phyloP scores from a whole-genome alignment of 78 protist species.

The Isochrysis galbana region DNA sequence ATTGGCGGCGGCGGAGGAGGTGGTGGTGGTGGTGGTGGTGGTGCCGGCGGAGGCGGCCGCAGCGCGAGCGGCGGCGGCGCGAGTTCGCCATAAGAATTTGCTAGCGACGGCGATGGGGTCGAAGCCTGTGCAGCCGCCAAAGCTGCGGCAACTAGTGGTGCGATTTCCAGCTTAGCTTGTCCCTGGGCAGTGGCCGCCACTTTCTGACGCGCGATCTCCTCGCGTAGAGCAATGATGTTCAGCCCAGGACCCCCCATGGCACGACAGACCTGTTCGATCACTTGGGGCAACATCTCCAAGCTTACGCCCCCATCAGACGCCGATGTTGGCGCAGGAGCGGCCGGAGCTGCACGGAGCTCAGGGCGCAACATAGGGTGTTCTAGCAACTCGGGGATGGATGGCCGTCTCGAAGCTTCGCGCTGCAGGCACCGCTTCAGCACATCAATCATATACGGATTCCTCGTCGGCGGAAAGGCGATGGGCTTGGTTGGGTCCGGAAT shows the following conservation, averaged over 20 bases:
- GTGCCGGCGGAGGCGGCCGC: not conserved
- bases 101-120: not conserved
- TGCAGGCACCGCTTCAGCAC: conserved; percentile 69
- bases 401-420: conserved; percentile 64
- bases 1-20: not conserved
- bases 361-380: conserved; percentile 70
- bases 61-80: not conserved
- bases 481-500: conserved; percentile 54
- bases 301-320: not conserved
- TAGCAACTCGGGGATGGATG: conserved; percentile 67
- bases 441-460: conserved; percentile 51
- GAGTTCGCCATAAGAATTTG: no score
- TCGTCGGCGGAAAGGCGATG: conserved; percentile 52
- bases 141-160: not conserved
- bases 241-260: not conserved
- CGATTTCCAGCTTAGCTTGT: not conserved
- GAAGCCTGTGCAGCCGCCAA: not conserved
- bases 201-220: not conserved
- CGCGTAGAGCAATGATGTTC: not conserved
- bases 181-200: not conserved
- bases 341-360: not conserved
- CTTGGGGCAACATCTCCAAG: not conserved
- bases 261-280: not conserved
- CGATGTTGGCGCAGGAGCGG: not conserved
- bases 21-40: not conserved